phyloP scores from a whole-genome alignment of 148 eudicot genomes.

The Fallopia convolvulus region DNA sequence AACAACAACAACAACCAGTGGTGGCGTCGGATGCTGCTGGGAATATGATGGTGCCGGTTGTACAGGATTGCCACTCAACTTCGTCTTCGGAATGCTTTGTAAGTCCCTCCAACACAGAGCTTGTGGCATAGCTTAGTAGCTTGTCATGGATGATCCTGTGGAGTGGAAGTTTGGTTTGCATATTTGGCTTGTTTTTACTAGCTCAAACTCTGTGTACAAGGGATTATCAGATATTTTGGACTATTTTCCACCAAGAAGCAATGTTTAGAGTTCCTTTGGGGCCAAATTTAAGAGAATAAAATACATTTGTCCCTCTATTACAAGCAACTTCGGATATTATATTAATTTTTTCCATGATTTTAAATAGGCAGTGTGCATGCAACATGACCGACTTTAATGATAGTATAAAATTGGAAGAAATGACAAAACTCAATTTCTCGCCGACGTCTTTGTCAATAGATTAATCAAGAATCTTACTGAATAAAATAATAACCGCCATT shows the following conservation, averaged over 20 bases:
- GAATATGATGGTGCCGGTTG: not conserved
- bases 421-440: too few species aligned
- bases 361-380: too few species aligned
- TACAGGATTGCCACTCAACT: constrained; percentile 7
- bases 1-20: too few species aligned
- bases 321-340: too few species aligned
- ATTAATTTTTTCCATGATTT: too few species aligned
- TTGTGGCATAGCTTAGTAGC: not conserved
- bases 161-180: not conserved
- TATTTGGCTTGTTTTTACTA: not conserved
- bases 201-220: not conserved
- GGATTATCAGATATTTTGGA: not conserved
- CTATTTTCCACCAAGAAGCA: not conserved
- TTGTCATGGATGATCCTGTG: not conserved
- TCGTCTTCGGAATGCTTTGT: constrained; percentile 5
- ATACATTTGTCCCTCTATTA: not conserved
- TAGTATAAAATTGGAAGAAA: too few species aligned
- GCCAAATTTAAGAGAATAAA: not conserved
- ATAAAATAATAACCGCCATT: too few species aligned
- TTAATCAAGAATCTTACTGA: too few species aligned
- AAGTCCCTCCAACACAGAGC: constrained; percentile 11
- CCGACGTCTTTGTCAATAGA: too few species aligned
- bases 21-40: not conserved
- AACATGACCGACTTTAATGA: too few species aligned
- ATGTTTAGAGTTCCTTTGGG: not conserved